Conservation (phyloP, 805 yeast genomes). For the Myxozyma geophila region DNA sequence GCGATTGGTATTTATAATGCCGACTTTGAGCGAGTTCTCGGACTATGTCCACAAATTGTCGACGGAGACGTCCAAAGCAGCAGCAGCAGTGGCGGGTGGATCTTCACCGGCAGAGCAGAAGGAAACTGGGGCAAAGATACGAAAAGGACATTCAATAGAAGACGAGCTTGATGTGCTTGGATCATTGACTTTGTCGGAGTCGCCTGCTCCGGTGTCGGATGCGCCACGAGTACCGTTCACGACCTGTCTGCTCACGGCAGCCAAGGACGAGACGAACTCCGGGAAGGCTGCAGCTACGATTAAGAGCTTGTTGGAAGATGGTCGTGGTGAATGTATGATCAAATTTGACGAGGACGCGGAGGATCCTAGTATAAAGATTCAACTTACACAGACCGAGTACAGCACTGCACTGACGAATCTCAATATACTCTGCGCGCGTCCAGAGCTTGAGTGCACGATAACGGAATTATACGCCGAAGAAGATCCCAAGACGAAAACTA, state of each 20-base stretch:
- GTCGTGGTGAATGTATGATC: conserved; percentile 30
- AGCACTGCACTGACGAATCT: conserved; percentile 21
- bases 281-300: conserved; percentile 2
- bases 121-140: neutral
- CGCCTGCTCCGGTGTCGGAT: neutral
- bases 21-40: conserved; percentile 34
- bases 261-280: neutral
- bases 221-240: conserved; percentile 15
- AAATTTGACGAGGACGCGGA: conserved; percentile 23
- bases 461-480: conserved; percentile 17
- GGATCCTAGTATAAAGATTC: conserved; percentile 12
- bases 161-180: conserved; percentile 30
- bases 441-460: conserved; percentile 21
- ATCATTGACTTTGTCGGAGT: conserved; percentile 21
- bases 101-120: neutral
- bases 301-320: conserved; percentile 19
- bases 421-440: conserved; percentile 11
- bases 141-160: conserved; percentile 12
- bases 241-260: conserved; percentile 21
- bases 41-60: conserved; percentile 29
- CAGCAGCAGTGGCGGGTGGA: too few species aligned
- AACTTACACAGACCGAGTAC: conserved; percentile 21
- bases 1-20: conserved; percentile 7
- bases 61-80: neutral
- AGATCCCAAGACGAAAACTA: neutral